phyloP scores from a whole-genome alignment of 2,329 filamentous ascomycete species.

The Epichloe uncinata region DNA sequence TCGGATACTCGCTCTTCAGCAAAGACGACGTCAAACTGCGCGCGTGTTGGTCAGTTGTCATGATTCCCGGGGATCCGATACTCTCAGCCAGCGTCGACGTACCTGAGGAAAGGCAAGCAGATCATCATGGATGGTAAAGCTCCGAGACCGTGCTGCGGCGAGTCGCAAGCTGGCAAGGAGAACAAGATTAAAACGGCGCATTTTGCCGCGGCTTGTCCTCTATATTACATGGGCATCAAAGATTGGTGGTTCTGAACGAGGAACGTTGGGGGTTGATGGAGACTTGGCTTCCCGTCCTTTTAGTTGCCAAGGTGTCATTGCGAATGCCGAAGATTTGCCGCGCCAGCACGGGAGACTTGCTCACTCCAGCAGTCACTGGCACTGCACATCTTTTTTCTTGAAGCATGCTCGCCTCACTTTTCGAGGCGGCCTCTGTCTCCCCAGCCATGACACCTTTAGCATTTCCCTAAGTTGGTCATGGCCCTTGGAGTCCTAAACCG shows the following conservation, averaged over 20 bases:
- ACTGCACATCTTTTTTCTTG: not conserved
- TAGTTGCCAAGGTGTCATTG: slow-evolving; percentile 7
- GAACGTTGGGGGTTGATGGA: not conserved
- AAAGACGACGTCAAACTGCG: slow-evolving; percentile 68
- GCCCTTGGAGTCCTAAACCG: too few species aligned
- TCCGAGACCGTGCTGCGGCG: slow-evolving; percentile 33
- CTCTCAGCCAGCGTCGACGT: slow-evolving; percentile 13
- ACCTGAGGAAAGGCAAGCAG: slow-evolving; percentile 79
- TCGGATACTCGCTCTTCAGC: slow-evolving; percentile 60
- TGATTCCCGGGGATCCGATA: not conserved
- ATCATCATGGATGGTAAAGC: slow-evolving; percentile 82
- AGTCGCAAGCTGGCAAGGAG: slow-evolving; percentile 33
- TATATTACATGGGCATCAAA: slow-evolving; percentile 17
- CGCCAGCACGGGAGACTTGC: too few species aligned
- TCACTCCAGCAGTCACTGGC: too few species aligned
- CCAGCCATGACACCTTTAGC: too few species aligned
- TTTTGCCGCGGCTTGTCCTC: slow-evolving; percentile 20
- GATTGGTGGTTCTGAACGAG: not conserved
- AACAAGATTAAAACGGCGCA: slow-evolving; percentile 36
- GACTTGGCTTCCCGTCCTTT: too few species aligned
- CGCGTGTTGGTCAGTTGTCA: not conserved
- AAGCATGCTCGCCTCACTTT: too few species aligned
- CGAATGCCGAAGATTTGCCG: slow-evolving; percentile 11
- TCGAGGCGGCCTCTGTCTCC: too few species aligned
- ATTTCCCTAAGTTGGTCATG: too few species aligned